Base-by-base conservation (phyloP, 1,284 basidiomycete species). In the Lignosus rhinocerotis region DNA sequence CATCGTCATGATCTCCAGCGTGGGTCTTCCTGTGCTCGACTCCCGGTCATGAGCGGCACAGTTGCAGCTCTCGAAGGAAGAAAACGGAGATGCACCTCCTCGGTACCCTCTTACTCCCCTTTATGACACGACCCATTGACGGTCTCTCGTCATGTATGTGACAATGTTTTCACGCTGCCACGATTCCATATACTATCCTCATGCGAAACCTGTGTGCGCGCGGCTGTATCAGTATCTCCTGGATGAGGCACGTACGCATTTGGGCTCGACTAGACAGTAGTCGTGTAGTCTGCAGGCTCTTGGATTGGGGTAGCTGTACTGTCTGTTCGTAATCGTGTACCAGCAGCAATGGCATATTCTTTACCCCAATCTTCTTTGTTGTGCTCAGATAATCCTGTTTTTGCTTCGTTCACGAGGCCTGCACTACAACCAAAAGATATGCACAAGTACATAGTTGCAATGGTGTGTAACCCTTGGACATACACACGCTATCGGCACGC, bases 101-200 rank as follows among this genome's bases (percentile, higher is more conserved):
- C 19, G 52, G 52, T 53, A 14, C 55, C 46, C 50, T 54, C 55
- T 54, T 33, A 55, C 53, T 59, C 50, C 46, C 50, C 48, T 45
- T 62, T 50, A 63, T 56, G 58, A 58, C 49, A 43, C 43, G 39
- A 58, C 48, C 45, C 42, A 58, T 60, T 57, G 57, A 61, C 51
- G 62, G 58, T 63, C 19, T 36, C 11, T 44, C 36, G 31, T 52
- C 47, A 60, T 53, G 55, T 53, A 55, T 34, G 32, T 55, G n/a
- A 63, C 58, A 58, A 58, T 46, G 31, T 8, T 14, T 55, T 51
- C 49, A 38, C 25, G 41, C 46, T 45, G 17, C 16, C 54, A 62
- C 55, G 55, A 57, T 47, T 25, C 43, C 30, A 21, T 36, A 33
- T 55, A 53, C 43, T 53, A 39, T 42, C 12, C 48, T 21, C 39